A percentile compares a stretch with the other conserved stretches of the same genome.
phyloP scores from a whole-genome alignment of 495 filamentous ascomycete genomes.

The Aspergillus bertholletiae region DNA sequence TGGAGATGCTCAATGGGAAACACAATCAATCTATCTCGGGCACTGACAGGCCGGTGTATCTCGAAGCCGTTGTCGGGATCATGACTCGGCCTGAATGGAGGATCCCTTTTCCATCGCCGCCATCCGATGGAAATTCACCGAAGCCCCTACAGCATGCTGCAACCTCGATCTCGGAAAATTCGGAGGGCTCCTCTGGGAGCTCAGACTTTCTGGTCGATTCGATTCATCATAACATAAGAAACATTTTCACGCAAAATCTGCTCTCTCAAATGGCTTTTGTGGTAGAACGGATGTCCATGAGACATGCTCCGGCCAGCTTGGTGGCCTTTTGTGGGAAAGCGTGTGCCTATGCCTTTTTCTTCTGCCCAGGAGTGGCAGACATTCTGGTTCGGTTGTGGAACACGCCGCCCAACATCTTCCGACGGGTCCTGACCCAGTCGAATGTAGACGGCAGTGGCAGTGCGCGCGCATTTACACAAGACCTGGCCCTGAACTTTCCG shows the following conservation, averaged over 20 bases:
- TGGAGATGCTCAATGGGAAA: constrained; percentile 79
- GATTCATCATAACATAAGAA: constrained; percentile 89
- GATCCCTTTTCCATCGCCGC: constrained; percentile 54
- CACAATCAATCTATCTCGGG: constrained; percentile 69
- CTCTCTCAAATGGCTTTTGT: constrained; percentile 84
- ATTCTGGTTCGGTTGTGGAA: constrained; percentile 83
- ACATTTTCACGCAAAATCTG: constrained; percentile 83
- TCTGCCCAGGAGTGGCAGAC: constrained; percentile 86
- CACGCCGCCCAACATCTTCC: constrained; percentile 58
- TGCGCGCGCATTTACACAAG: constrained; percentile 38
- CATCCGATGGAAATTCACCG: constrained; percentile 21
- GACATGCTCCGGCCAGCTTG: constrained; percentile 85
- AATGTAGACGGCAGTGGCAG: constrained; percentile 42
- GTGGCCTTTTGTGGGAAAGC: constrained; percentile 94
- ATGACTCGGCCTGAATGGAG: constrained; percentile 96
- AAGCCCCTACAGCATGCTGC: constrained; percentile 33
- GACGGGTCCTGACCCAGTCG: constrained; percentile 67
- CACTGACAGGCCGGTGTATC: constrained; percentile 73
- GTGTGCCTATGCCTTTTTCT: constrained; percentile 94
- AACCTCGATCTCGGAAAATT: constrained; percentile 39
- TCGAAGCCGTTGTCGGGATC: constrained; percentile 78
- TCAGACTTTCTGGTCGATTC: constrained; percentile 86
- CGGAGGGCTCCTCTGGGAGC: constrained; percentile 42
- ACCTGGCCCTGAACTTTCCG: constrained; percentile 71
- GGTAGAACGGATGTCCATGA: constrained; percentile 86